A percentile compares a stretch with the other conserved stretches of the same genome.
Evolutionary conservation across 805 yeast species (phyloP).

Genomic region (Candida ascalaphidarum): DNA sequence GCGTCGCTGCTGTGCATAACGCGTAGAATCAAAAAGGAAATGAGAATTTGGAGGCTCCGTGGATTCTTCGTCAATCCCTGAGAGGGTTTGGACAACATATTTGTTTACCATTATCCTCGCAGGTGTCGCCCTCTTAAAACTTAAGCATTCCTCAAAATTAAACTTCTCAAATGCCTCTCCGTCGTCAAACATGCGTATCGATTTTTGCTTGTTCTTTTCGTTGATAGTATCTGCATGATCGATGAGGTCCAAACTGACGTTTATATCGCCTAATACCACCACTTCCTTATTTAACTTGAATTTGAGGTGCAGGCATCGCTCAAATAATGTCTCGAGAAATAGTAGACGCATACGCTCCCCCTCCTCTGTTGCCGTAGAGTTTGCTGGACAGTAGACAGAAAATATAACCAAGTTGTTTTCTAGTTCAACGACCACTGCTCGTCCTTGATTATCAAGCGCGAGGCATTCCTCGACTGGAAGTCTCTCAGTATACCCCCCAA

Average conservation of each 20-base stretch:
- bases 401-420: conserved; percentile 53
- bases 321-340: conserved; percentile 52
- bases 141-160: conserved; percentile 18
- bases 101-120: conserved; percentile 22
- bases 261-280: conserved; percentile 82
- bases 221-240: conserved; percentile 72
- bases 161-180: conserved; percentile 15
- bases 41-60: conserved; percentile 5
- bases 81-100: conserved; percentile 14
- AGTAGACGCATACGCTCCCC: conserved; percentile 51
- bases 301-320: conserved; percentile 51
- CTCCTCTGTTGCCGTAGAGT: conserved; percentile 61
- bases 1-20: conserved; percentile 48
- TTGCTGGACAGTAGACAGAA: conserved; percentile 85
- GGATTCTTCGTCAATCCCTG: neutral
- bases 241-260: conserved; percentile 68
- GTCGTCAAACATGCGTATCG: conserved; percentile 15
- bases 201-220: conserved; percentile 30
- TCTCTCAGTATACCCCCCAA: conserved; percentile 65
- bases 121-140: conserved; percentile 24
- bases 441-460: conserved; percentile 72
- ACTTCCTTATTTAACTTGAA: conserved; percentile 51
- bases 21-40: conserved; percentile 48
- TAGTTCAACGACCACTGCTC: conserved; percentile 70
- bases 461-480: conserved; percentile 27